Evolutionary conservation across 305 asterid species (phyloP).

Genomic region (Rubia occidens): DNA sequence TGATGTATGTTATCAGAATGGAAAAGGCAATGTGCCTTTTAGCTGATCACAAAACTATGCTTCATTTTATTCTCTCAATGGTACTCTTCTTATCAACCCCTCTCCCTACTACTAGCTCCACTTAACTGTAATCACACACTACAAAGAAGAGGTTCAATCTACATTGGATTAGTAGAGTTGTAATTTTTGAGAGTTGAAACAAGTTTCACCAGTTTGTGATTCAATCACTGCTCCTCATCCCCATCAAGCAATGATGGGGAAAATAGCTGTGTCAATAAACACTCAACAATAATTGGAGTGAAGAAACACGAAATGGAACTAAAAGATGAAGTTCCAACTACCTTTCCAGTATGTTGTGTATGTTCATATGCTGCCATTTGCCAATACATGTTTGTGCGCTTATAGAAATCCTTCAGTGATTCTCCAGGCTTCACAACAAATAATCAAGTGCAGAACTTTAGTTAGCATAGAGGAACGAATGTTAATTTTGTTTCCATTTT

Average conservation of each 20-base stretch:
- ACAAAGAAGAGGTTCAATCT: neutral
- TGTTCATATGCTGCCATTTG: slow-evolving; percentile 98
- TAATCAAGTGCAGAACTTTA: slow-evolving; percentile 19
- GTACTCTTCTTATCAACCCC: neutral
- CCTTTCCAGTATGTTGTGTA: slow-evolving; percentile 98
- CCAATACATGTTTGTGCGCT: slow-evolving; percentile 94
- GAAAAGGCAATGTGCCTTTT: neutral
- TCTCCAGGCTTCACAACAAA: slow-evolving; percentile 65
- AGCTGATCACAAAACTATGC: neutral
- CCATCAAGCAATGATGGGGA: neutral
- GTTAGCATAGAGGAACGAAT: neutral
- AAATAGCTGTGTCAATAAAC: neutral
- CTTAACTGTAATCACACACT: neutral
- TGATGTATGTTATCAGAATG: neutral
- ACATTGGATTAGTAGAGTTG: slow-evolving; percentile 3
- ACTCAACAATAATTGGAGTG: neutral
- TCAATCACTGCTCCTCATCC: neutral
- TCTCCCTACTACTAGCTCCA: neutral
- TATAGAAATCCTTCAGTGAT: slow-evolving; percentile 76
- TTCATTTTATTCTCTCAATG: neutral
- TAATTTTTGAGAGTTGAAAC: neutral
- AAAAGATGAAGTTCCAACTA: slow-evolving; percentile 12
- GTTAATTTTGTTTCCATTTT: too few relatives aligned
- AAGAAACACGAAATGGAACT: neutral
- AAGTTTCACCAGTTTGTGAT: neutral